Evolutionary conservation across 2,329 filamentous ascomycete genomes (phyloP).

Genomic region (Penicillium digitatum): DNA sequence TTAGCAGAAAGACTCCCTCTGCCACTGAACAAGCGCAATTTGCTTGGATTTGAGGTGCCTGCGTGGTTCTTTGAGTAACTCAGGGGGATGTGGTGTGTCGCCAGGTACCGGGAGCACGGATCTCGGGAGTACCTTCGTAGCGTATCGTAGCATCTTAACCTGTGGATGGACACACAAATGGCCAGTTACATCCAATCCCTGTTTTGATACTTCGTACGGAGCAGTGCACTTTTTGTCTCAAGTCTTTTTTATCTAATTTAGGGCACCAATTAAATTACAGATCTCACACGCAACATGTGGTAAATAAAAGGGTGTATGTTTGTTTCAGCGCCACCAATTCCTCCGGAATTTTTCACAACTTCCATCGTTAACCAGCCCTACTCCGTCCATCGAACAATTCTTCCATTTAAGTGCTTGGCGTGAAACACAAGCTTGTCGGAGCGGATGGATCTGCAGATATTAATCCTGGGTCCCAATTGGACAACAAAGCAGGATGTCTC

Average conservation of each 20-base stretch:
- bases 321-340: not conserved
- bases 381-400: not conserved
- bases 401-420: not conserved
- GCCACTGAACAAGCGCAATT: not conserved
- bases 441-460: not conserved
- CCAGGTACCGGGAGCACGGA: too few species aligned
- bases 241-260: not conserved
- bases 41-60: not conserved
- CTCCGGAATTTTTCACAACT: not conserved
- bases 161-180: too few species aligned
- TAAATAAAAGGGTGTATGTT: not conserved
- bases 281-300: not conserved
- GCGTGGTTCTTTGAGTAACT: not conserved
- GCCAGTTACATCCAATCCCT: too few species aligned
- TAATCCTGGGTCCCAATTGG: not conserved
- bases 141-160: too few species aligned
- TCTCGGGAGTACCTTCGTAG: too few species aligned
- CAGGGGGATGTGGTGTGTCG: not conserved
- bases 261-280: not conserved
- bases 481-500: not conserved
- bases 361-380: not conserved
- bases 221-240: not conserved
- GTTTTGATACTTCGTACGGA: too few species aligned
- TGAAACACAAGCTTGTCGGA: constrained; percentile 5
- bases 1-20: not conserved